Conservation (phyloP, 1,284 basidiomycete genomes). For the Cryptococcus hybrid region DNA sequence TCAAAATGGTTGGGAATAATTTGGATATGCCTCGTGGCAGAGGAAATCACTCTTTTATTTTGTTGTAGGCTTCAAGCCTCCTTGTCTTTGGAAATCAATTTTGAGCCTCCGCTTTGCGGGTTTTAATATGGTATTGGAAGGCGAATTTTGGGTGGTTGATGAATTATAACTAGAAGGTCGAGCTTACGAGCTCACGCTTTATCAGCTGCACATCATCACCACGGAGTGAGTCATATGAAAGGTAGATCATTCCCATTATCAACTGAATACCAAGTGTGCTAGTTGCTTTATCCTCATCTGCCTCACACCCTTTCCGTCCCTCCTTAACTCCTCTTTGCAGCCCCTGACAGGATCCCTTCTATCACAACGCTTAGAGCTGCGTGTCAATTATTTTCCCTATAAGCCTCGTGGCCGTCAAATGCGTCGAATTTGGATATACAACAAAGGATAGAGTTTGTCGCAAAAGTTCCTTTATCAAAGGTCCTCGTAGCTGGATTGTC, state of each 20-base stretch:
- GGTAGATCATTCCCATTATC: not conserved
- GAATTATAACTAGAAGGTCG: not conserved
- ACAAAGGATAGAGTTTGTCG: not conserved
- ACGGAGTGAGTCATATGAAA: not conserved
- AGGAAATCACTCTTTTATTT: no score
- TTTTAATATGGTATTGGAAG: not conserved
- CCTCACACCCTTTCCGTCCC: not conserved
- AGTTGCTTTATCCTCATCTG: not conserved
- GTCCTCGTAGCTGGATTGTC: no score
- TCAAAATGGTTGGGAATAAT: no score
- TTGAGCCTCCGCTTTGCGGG: not conserved
- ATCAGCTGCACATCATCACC: not conserved
- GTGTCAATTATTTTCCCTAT: not conserved
- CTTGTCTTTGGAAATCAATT: no score
- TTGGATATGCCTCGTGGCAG: no score
- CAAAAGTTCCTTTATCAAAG: constrained; percentile 5
- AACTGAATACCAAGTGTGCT: not conserved
- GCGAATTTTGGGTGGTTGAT: not conserved
- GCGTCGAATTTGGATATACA: not conserved
- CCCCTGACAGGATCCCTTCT: not conserved
- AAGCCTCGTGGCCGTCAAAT: not conserved
- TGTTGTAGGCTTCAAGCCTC: no score
- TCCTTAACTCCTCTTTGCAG: not conserved
- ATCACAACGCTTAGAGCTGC: not conserved
- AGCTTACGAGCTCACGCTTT: not conserved